Base-by-base conservation (phyloP, 2,329 filamentous ascomycete species). In the Aspergillus felis region DNA sequence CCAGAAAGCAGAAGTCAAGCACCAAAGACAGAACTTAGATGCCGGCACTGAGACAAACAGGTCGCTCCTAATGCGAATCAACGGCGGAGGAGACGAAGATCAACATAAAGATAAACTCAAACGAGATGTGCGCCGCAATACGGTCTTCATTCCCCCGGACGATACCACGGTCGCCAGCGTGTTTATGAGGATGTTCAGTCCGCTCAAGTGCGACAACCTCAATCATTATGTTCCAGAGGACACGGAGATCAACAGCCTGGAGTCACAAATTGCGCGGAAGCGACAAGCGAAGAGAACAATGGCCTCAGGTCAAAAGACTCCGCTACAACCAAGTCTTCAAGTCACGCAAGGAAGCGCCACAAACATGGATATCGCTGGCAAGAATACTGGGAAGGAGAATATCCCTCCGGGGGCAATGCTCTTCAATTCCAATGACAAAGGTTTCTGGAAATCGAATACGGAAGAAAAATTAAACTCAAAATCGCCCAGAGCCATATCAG, bases 331-430 rank as follows among this genome's bases (percentile, higher is more conserved):
- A 42, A 76, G 71, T 12, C 58, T 66, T 5, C 74, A 69, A 28
- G 56, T 72, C 53, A 58, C 71, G 6, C 81, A 82, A 61, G 76
- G 76, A 50, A 65, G 69, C 7, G 71, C 72, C 4, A 70, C 74
- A 44, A 68, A 70, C 20, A 65, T 73, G 47, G 81, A 85, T 63
- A 66, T 81, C n/a, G 65, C 74, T 57, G 84, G 83, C 25, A 77
- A 78, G 51, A 82, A 82, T 35, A 79, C 78, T 4, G 85, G 85
- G 5, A 88, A 88, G 64, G 85, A 87, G 68, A 88, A 87, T 60
- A 66, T 86, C 4, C 84, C 84, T 14, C 85, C 84, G 1, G 79
- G 79, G 3, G 53, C 61, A 32, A 29, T 66, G 12, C 24, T 64
- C 14, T 41, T 55, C 38, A 55, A 59, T 10, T 50, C 62, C 50